Percentiles rank a stretch among this genome's conserved stretches.
These are phyloP conservation scores for Quercus tomentella DNA, from an alignment of 331 rosid genomes.

Conservation along the genomic window DNA sequence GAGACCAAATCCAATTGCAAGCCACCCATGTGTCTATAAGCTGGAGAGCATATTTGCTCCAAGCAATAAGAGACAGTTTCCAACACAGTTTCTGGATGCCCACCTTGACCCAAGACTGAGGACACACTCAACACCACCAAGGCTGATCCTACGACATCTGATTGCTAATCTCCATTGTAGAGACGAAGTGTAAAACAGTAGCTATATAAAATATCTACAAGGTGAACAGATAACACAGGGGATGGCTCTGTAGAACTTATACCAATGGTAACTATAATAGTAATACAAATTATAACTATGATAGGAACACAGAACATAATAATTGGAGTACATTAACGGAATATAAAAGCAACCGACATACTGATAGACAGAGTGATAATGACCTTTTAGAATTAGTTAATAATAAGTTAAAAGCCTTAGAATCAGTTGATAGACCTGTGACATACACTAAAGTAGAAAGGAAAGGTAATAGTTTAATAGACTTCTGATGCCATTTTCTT, in stretches of 20 bases:
- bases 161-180: conserved; percentile 85
- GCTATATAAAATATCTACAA: conserved; percentile 70
- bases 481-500: conserved; percentile 65
- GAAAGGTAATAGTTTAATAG: not conserved
- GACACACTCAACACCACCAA: conserved; percentile 63
- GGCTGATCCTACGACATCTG: conserved; percentile 69
- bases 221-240: conserved; percentile 67
- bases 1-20: conserved; percentile 58
- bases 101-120: conserved; percentile 65
- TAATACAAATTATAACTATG: too few relatives aligned
- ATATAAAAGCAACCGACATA: too few relatives aligned
- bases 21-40: conserved; percentile 65
- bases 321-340: too few relatives aligned
- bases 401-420: too few relatives aligned
- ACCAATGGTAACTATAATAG: too few relatives aligned
- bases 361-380: too few relatives aligned
- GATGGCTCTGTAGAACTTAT: conserved; percentile 72
- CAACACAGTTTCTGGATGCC: conserved; percentile 57
- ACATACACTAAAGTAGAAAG: too few relatives aligned
- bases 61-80: conserved; percentile 72
- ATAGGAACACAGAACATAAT: too few relatives aligned
- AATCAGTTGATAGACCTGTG: too few relatives aligned
- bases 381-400: too few relatives aligned
- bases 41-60: conserved; percentile 74
- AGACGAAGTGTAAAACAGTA: conserved; percentile 79